Base-by-base conservation (phyloP, 1,284 basidiomycete species). In the Hortiboletus rubellus region DNA sequence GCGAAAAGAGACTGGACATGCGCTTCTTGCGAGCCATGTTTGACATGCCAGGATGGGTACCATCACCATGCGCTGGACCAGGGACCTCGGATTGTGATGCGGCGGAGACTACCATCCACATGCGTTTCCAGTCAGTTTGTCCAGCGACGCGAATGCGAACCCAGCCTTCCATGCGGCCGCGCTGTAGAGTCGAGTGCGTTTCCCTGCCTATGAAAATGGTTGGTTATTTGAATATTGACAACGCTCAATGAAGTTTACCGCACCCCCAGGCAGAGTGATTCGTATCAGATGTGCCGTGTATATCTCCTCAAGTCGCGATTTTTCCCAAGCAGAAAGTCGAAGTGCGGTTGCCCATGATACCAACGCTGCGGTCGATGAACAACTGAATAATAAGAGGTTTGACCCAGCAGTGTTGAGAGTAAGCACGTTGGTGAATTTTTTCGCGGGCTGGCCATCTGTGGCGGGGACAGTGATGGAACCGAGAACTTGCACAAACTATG, bases 331-430 rank as follows among this genome's bases (percentile, higher is more conserved):
- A 9, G 92, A 87, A 8, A 99, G 82, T 17, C 97, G 88, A 40
- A 99, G 82, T 7, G 94, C 94, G 24, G 92, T 89, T 18, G 93
- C 87, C 96, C 96, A 98, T n/a, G 88, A 86, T 43, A 91, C 79
- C 49, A 96, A 80, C 4, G 89, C 82, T 24, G 79, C 73, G 6
- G 87, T 82, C 15, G 81, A 80, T 2, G 90, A 89, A 66, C 92
- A 94, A 7, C 92, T 92, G 76, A 98, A 97, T 9, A 97, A 76
- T 42, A 96, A 78, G 38, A 96, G 81, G 70, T 98, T 98, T 38
- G 89, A 89, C 22, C 96, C 96, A 1, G 96, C 96, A 11, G 93
- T 96, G 72, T 97, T 99, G 66, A 99, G 82, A 0, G 94, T 94
- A 60, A 97, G 84, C 48, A 97, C 92, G 68, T 93, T 92, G 0